phyloP scores from a whole-genome alignment of 1,139 yeast genomes.

The Pichia sp. region DNA sequence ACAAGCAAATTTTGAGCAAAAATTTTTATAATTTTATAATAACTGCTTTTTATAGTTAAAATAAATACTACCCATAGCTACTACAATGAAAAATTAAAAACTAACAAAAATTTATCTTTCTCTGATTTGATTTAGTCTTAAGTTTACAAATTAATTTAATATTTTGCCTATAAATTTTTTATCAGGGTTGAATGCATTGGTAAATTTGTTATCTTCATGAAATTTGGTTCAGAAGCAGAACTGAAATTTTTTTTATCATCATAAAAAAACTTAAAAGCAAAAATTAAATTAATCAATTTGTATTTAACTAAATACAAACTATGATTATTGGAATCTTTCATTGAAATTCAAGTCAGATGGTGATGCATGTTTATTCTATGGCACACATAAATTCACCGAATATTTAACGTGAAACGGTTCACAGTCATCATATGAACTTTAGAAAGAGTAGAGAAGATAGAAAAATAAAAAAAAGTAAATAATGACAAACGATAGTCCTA shows the following conservation, averaged over 20 bases:
- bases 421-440: constrained; percentile 28
- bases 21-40: constrained; percentile 15
- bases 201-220: constrained; percentile 60
- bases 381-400: constrained; percentile 45
- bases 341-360: constrained; percentile 56
- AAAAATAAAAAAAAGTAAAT: not conserved
- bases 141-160: too few species aligned
- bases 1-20: constrained; percentile 25
- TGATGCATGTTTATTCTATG: constrained; percentile 68
- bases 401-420: constrained; percentile 26
- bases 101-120: too few species aligned
- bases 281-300: not conserved
- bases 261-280: constrained; percentile 22
- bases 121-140: too few species aligned
- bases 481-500: not conserved
- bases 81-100: too few species aligned
- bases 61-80: too few species aligned
- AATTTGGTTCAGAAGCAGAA: constrained; percentile 77
- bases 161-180: not conserved
- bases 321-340: not conserved
- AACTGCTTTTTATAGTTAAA: not conserved
- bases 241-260: constrained; percentile 64
- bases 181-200: constrained; percentile 31
- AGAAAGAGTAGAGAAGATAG: not conserved
- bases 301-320: constrained; percentile 6